Base-by-base conservation (phyloP, 352 stramenopile species). In the Globisporangium barbulae region DNA sequence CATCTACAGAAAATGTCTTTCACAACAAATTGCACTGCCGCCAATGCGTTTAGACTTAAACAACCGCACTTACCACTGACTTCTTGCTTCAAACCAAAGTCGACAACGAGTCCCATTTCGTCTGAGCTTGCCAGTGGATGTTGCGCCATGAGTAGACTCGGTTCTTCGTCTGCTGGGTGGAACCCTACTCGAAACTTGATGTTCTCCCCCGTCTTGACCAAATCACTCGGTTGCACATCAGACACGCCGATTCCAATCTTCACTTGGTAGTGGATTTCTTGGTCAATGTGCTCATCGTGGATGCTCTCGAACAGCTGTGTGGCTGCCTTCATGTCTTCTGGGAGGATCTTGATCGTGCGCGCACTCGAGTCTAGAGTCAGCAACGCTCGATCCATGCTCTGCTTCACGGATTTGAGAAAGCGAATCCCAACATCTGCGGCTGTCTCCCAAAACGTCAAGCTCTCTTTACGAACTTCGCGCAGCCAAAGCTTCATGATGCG, bases 401-500 rank as follows among this genome's bases (percentile, higher is more conserved):
- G 44, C 30, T 81, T 64, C 7, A 64, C 42, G 0, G 15, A 45
- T 53, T 67, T 70, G n/a, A 76, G 31, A 35, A 61, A n/a, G 7
- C 59, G 54, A 31, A 70, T 42, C 1, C 66, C 60, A 17, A 35
- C 44, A 21, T 54, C 54, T 17, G 72, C 74, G 37, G 78, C 25
- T 28, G 54, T 58, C 49, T 85, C 67, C 81, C 81, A 90, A 1
- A 73, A 59, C 13, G 72, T 52, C 9, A 53, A 19, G 10, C 71
- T 66, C 19, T 72, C 61, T 44, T 72, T 73, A n/a, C 75, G 69
- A 30, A 50, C 58, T 35, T 54, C 53, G 30, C 69, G 39, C 15
- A 81, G 22, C 81, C 78, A 88, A 3, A 35, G 15, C 65, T 73
- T 81, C 64, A 87, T 64, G n/a, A 76, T 50, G 25, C 81, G 81